Evolutionary conservation across 208 protist species (phyloP).

Genomic region (Leishmania lainsoni): DNA sequence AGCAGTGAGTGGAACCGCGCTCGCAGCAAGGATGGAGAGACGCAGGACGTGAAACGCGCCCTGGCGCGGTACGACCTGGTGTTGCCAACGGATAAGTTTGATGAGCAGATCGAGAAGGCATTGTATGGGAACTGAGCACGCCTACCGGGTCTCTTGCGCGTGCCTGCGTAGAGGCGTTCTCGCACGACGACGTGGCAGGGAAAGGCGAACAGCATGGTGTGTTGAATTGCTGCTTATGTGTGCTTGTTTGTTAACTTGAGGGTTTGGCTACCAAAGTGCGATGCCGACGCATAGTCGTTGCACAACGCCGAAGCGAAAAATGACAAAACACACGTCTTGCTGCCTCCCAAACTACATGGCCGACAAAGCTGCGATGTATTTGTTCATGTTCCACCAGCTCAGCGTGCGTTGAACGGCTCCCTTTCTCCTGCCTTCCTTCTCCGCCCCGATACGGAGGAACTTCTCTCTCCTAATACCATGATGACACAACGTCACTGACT

Average conservation of each 20-base stretch:
- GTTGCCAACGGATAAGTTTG: constrained; percentile 34
- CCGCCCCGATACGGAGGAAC: no score
- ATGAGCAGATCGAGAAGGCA: constrained; percentile 26
- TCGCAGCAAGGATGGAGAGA: constrained; percentile 23
- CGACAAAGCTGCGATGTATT: neutral
- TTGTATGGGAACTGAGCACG: constrained; percentile 25
- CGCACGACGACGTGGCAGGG: neutral
- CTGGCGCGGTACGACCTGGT: constrained; percentile 32
- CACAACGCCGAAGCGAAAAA: neutral
- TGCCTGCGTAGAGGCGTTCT: neutral
- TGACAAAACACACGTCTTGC: neutral
- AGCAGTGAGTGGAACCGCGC: constrained; percentile 11
- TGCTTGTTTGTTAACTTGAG: neutral
- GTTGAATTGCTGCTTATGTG: neutral
- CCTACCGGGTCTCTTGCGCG: neutral
- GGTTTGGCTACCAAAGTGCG: neutral
- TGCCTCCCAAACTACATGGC: neutral
- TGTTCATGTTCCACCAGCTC: neutral
- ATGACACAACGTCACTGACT: neutral
- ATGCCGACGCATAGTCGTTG: neutral
- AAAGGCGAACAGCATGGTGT: neutral
- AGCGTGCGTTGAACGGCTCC: neutral
- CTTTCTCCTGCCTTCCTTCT: neutral
- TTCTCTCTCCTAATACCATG: neutral
- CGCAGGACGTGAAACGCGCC: constrained; percentile 10